Percentiles rank a stretch among this genome's conserved stretches.
Evolutionary conservation across 257 asterid species (phyloP).

Genomic region (Solanum chiquidenum): DNA sequence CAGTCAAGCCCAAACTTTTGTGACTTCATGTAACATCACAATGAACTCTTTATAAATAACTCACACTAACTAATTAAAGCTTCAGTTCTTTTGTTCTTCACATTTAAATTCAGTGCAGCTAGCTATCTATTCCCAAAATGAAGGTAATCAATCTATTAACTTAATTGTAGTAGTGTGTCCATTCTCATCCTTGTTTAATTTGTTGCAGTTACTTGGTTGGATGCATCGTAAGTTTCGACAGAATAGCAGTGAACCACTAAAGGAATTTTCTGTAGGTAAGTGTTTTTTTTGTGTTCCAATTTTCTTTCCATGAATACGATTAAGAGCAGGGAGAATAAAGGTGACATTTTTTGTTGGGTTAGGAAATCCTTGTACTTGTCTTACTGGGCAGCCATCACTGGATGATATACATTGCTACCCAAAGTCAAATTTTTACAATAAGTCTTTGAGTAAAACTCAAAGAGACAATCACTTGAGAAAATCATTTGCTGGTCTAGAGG

Average conservation of each 20-base stretch:
- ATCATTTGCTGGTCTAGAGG: slow-evolving; percentile 60
- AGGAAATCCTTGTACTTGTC: slow-evolving; percentile 32
- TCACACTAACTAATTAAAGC: slow-evolving; percentile 6
- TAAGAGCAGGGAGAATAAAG: not conserved
- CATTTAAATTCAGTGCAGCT: slow-evolving; percentile 10
- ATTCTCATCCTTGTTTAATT: not conserved
- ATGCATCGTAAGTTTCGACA: slow-evolving; percentile 91
- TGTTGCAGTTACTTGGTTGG: slow-evolving; percentile 87
- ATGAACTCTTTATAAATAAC: slow-evolving; percentile 5
- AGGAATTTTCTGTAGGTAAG: slow-evolving; percentile 64
- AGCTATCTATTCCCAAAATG: slow-evolving; percentile 26
- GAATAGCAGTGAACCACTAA: slow-evolving; percentile 54
- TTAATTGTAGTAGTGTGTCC: not conserved
- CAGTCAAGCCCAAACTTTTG: slow-evolving; percentile 8
- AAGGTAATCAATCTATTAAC: slow-evolving; percentile 34
- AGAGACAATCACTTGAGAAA: slow-evolving; percentile 46
- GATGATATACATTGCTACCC: slow-evolving; percentile 28
- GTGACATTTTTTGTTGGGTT: not conserved
- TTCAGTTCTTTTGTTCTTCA: slow-evolving; percentile 8
- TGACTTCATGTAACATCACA: slow-evolving; percentile 4
- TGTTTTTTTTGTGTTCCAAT: not conserved
- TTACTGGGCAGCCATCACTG: slow-evolving; percentile 51
- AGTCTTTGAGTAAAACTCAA: slow-evolving; percentile 36
- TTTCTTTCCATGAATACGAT: not conserved
- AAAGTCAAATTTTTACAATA: slow-evolving; percentile 13